A percentile compares a stretch with the other conserved stretches of the same genome.
These are phyloP conservation scores for Aspergillus baeticus DNA, from an alignment of 495 filamentous ascomycete species.

Conservation along the genomic window DNA sequence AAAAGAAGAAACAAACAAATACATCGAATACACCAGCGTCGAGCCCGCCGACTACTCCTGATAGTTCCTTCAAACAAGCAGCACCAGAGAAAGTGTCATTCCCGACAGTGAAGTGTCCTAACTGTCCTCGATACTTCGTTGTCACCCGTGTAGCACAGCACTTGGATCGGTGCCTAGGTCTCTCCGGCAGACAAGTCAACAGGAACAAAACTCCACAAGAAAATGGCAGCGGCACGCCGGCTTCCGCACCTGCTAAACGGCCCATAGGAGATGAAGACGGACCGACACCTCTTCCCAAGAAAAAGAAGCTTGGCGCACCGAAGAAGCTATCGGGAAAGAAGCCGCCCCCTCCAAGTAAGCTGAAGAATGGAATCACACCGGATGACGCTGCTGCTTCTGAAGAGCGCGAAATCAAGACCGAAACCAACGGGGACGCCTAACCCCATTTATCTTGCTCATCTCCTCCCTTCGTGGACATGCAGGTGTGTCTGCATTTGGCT, in stretches of 20 bases:
- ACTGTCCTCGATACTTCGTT: constrained; percentile 59
- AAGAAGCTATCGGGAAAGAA: constrained; percentile 43
- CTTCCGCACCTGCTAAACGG: constrained; percentile 39
- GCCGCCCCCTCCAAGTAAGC: constrained; percentile 41
- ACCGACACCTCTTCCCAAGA: constrained; percentile 40
- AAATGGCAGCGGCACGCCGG: constrained; percentile 35
- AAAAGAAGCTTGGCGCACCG: constrained; percentile 42
- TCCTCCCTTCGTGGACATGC: constrained; percentile 10
- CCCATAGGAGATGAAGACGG: constrained; percentile 38
- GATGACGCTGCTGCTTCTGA: constrained; percentile 16
- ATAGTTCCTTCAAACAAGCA: constrained; percentile 37
- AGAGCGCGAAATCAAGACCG: constrained; percentile 25
- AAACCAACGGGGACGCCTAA: constrained; percentile 25
- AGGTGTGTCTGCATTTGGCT: constrained; percentile 16
- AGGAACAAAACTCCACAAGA: constrained; percentile 48
- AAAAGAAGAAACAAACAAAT: constrained; percentile 47
- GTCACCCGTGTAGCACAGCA: constrained; percentile 68
- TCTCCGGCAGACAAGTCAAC: constrained; percentile 67
- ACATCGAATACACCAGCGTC: constrained; percentile 56
- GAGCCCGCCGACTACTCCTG: constrained; percentile 41
- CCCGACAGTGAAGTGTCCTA: constrained; percentile 70
- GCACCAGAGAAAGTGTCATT: constrained; percentile 59
- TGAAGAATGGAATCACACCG: constrained; percentile 37
- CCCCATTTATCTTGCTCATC: background rate
- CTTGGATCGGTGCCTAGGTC: constrained; percentile 77